Evolutionary conservation across 805 yeast species (phyloP), one percentile per base, ranked within the genome.

Genomic region (Candida tallmaniae): DNA sequence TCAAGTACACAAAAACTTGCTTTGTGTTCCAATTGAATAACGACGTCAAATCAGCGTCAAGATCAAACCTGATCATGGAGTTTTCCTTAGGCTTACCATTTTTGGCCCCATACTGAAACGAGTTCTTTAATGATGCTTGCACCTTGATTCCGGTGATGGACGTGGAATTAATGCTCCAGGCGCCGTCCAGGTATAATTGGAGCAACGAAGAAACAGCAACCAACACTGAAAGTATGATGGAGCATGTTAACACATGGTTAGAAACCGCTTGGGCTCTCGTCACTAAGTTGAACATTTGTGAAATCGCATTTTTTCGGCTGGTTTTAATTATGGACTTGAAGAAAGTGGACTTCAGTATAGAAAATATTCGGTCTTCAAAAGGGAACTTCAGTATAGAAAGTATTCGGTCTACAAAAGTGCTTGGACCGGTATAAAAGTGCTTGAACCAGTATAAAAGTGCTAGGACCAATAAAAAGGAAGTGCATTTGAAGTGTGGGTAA

Each of bases 11-110:
- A 51, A 93, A 90, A n/a, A 90, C 78, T 59, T 90, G 97, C 54
- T 90, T 90, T 9, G 98, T 93, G 61, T 90, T 93, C 96, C 97
- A 90, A 58, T 83, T 88, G 73, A 89, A 89, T 34, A 93, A 68
- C 2, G 86, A 80, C 2, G 84, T 54, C 41, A 90, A 67, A 58
- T 90, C 96, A 1, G 70, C 67, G 5, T 76, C 76, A 30, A 93
- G 62, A 54, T 86, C 95, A 50, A 93, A 88, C 9, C 62, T 61
- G 25, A 88, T 56, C 47, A 72, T 75, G 38, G 83, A 69, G 54
- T 86, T 86, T 52, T 89, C 95, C 61, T 82, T 88, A 32, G 84
- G 80, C 44, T 31, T 73, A 32, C 80, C 77, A 38, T 70, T 70
- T 6, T 59, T 58, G 3, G 89, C 78, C 2, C 96, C 96, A 51